Evolutionary conservation across 805 yeast species (phyloP), one percentile per base, ranked within the genome.

Genomic region (Candida nonsorbophila): DNA sequence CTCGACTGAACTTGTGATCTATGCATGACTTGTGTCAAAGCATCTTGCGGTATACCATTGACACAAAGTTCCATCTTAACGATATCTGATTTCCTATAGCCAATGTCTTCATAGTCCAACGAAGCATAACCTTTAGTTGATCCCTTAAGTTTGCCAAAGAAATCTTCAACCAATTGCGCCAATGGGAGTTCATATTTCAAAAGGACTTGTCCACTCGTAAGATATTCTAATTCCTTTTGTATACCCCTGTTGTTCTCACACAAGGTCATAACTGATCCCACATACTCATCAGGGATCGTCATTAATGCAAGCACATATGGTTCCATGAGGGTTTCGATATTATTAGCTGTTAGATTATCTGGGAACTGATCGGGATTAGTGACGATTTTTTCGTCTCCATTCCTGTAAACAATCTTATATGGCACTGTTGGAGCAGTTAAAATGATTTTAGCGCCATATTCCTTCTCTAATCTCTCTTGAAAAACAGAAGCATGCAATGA

Each of bases 401-500:
- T 79, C 27, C 62, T 64, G 47, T 72, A 77, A n/a, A 74, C 67
- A 8, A 92, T 62, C 44, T 80, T 76, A 51, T 88, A 92, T 0
- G 97, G 97, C 8, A 90, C 98, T 0, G 97, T 88, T 1, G 98
- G 97, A 7, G 94, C 88, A 0, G 97, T 92, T 35, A 90, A 78
- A 36, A 90, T 86, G 38, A 90, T 71, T 37, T 85, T 80, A 1
- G 95, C 87, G 5, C 97, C 97, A 49, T 92, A 88, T 53, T 90
- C 98, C 39, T 84, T 85, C 44, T 87, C 94, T 34, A 90, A 63
- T 28, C 98, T 65, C 45, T 92, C 97, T 45, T 83, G 82, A 57
- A 90, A 90, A 1, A 90, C 97, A 7, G 94, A 81, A 1, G 97
- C 97, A 62, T 90, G 98, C 19, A 90, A 58, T 0, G 97, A 85